These are phyloP conservation scores for Neofusicoccum parvum DNA, from an alignment of 2,329 filamentous ascomycete genomes.

Conservation along the genomic window DNA sequence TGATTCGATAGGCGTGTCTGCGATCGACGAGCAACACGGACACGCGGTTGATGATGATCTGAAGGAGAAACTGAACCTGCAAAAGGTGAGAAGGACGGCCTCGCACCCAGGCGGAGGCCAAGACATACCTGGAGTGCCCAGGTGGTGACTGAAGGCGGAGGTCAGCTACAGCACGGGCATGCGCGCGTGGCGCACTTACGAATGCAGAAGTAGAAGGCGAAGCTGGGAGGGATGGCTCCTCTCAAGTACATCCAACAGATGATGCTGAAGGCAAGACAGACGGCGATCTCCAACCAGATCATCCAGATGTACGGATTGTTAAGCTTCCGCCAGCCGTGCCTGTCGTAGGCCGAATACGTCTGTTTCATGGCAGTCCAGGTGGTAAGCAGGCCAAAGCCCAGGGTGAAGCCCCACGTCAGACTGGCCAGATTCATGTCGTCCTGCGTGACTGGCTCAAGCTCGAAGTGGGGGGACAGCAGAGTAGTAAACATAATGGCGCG, in stretches of 20 bases:
- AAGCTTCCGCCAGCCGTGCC: neutral
- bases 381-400: slow-evolving; percentile 47
- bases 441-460: neutral
- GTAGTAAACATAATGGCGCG: neutral
- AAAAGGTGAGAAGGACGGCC: no score
- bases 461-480: neutral
- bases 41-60: slow-evolving; percentile 35
- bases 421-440: slow-evolving; percentile 5
- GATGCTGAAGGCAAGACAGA: slow-evolving; percentile 13
- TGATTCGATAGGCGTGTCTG: neutral
- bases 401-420: slow-evolving; percentile 38
- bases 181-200: neutral
- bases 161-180: neutral
- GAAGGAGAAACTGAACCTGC: slow-evolving; percentile 23
- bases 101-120: no score
- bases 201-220: slow-evolving; percentile 22
- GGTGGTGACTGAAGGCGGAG: neutral
- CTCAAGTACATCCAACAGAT: slow-evolving; percentile 1
- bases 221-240: neutral
- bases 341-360: slow-evolving; percentile 31
- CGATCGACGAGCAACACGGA: slow-evolving; percentile 17
- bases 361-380: slow-evolving; percentile 39
- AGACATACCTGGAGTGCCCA: slow-evolving; percentile 3
- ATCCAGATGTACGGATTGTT: slow-evolving; percentile 14
- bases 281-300: slow-evolving; percentile 10